phyloP scores from a whole-genome alignment of 306 rosid species.

The Rosa multiflora region DNA sequence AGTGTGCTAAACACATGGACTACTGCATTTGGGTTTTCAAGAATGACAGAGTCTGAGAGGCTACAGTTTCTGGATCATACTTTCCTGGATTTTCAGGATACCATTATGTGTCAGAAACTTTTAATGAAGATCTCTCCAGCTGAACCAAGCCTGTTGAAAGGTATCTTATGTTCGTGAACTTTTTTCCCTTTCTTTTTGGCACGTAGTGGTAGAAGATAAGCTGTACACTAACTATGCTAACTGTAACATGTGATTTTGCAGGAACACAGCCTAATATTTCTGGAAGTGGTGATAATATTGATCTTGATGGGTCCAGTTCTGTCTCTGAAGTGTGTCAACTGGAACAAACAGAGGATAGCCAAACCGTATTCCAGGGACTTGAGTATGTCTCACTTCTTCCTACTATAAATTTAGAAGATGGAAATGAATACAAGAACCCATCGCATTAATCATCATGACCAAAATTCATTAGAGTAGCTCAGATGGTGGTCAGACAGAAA shows the following conservation, averaged over 20 bases:
- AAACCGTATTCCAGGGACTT: constrained; percentile 23
- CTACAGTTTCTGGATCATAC: constrained; percentile 58
- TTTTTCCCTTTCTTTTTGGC: not conserved
- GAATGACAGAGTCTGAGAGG: constrained; percentile 63
- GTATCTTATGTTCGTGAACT: constrained; percentile 27
- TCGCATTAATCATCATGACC: not conserved
- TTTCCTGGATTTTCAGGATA: constrained; percentile 74
- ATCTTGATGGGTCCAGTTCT: constrained; percentile 31
- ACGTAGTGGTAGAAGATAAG: not conserved
- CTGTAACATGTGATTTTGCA: constrained; percentile 25
- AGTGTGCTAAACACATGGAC: constrained; percentile 80
- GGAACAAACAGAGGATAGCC: constrained; percentile 34
- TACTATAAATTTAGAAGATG: constrained; percentile 10
- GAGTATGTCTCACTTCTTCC: constrained; percentile 52
- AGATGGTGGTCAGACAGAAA: not conserved
- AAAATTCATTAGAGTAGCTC: not conserved
- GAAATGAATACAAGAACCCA: constrained; percentile 14
- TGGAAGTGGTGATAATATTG: constrained; percentile 14
- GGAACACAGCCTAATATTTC: constrained; percentile 31
- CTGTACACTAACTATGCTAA: constrained; percentile 9
- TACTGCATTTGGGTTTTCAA: constrained; percentile 61
- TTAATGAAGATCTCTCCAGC: constrained; percentile 37
- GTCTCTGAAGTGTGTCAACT: constrained; percentile 52
- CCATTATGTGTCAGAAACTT: constrained; percentile 79
- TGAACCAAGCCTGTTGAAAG: constrained; percentile 27